Evolutionary conservation across 768 basidiomycete species (phyloP).

Genomic region (Hypholoma sublateritium): DNA sequence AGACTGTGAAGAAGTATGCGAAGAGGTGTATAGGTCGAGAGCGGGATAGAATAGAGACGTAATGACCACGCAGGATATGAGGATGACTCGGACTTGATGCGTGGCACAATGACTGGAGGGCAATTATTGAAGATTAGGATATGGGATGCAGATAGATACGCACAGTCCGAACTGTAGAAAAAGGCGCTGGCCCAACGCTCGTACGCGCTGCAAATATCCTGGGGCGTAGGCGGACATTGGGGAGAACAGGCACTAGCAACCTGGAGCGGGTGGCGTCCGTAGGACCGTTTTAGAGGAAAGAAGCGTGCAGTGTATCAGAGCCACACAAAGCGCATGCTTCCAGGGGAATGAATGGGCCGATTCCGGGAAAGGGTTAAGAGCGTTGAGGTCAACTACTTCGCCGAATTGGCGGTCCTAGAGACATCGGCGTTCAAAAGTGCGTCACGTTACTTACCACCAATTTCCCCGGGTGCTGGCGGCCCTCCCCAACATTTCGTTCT

Average conservation of each 20-base stretch:
- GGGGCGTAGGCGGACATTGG: slow-evolving; percentile 19
- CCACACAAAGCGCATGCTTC: neutral
- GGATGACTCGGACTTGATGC: slow-evolving; percentile 86
- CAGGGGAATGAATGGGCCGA: neutral
- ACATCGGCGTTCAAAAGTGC: neutral
- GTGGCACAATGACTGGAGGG: slow-evolving; percentile 77
- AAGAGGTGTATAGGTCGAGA: slow-evolving; percentile 77
- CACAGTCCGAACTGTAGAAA: slow-evolving; percentile 82
- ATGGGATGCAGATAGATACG: slow-evolving; percentile 28
- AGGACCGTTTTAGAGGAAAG: neutral
- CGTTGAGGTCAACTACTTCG: too few species aligned
- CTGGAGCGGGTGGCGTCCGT: neutral
- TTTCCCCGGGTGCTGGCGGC: neutral
- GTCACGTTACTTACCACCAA: neutral
- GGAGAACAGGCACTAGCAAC: neutral
- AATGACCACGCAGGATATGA: slow-evolving; percentile 86
- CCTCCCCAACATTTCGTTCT: neutral
- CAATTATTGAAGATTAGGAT: slow-evolving; percentile 3
- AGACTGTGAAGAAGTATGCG: slow-evolving; percentile 62
- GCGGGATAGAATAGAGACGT: slow-evolving; percentile 92
- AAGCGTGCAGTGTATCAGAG: neutral
- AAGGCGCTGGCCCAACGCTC: slow-evolving; percentile 45
- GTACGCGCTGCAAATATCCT: slow-evolving; percentile 35
- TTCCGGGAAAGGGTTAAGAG: too few species aligned
- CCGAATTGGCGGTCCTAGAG: too few species aligned